phyloP scores from a whole-genome alignment of 2,329 filamentous ascomycete species.

The Cryphonectria carpinicola region DNA sequence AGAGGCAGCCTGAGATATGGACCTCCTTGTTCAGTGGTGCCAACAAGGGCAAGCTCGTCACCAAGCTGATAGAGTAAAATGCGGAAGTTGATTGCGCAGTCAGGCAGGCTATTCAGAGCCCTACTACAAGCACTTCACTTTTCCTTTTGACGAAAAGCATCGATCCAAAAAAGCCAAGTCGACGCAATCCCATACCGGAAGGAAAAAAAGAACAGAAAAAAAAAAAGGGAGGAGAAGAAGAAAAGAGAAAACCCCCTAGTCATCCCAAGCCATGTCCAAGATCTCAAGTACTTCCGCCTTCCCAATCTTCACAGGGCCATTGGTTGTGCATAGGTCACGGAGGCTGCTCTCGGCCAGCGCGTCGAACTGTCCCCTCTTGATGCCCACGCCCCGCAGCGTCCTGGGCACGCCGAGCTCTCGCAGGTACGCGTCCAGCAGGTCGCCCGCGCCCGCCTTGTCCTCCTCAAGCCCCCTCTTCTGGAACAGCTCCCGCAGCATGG shows the following conservation, averaged over 20 bases:
- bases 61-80: conserved; percentile 26
- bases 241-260: background rate
- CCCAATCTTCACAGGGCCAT: conserved; percentile 55
- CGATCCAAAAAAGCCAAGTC: background rate
- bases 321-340: conserved; percentile 52
- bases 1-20: conserved; percentile 37
- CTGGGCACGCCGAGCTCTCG: conserved; percentile 57
- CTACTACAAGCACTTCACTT: background rate
- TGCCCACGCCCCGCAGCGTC: conserved; percentile 53
- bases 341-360: conserved; percentile 53
- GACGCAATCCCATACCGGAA: background rate
- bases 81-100: background rate
- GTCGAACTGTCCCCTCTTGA: conserved; percentile 52
- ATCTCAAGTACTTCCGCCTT: conserved; percentile 57
- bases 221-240: no score
- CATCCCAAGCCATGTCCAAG: conserved; percentile 41
- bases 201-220: no score
- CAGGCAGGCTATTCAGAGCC: background rate
- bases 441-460: conserved; percentile 49
- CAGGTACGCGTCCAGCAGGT: conserved; percentile 56
- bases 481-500: conserved; percentile 38
- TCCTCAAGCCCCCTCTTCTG: conserved; percentile 24
- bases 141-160: background rate
- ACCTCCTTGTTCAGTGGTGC: conserved; percentile 35
- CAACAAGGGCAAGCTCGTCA: conserved; percentile 37